A percentile compares a stretch with the other conserved stretches of the same genome.
Evolutionary conservation across 1,284 basidiomycete genomes (phyloP).

Genomic region (Inonotus hispidus): DNA sequence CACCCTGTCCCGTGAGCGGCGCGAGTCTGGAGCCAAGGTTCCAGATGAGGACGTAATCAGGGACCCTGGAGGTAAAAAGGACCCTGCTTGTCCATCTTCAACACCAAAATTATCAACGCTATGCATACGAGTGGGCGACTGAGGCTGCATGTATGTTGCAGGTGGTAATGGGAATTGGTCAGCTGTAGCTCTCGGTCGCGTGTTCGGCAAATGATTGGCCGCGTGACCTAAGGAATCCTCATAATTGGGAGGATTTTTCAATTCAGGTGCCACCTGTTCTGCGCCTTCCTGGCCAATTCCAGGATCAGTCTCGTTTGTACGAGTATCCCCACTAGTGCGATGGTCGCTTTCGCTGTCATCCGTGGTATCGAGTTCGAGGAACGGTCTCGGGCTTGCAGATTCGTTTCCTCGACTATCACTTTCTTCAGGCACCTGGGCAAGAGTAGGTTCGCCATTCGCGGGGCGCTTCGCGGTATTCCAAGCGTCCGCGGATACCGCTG

Average conservation of each 20-base stretch:
- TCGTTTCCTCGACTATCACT: constrained; percentile 5
- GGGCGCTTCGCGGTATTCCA: constrained; percentile 8
- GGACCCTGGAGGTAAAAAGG: constrained; percentile 7
- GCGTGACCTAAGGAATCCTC: constrained; percentile 5
- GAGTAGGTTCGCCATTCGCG: constrained; percentile 12
- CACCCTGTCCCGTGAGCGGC: constrained; percentile 6
- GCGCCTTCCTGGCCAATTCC: constrained; percentile 6
- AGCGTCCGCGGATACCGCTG: neutral
- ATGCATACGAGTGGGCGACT: constrained; percentile 5
- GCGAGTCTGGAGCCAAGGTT: constrained; percentile 7
- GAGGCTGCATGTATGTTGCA: constrained; percentile 5
- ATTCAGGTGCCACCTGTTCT: constrained; percentile 7
- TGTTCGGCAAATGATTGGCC: constrained; percentile 10
- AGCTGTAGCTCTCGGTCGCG: constrained; percentile 9
- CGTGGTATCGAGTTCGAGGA: constrained; percentile 18
- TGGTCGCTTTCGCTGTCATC: constrained; percentile 19
- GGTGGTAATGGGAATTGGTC: constrained; percentile 20
- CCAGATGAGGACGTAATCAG: constrained; percentile 14
- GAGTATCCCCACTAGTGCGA: constrained; percentile 14
- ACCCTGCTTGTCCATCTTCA: neutral
- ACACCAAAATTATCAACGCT: neutral
- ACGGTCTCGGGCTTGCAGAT: constrained; percentile 17
- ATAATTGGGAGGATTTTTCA: constrained; percentile 8
- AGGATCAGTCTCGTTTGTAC: constrained; percentile 9
- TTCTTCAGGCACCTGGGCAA: constrained; percentile 16